Percentiles rank a stretch among this genome's conserved stretches.
Evolutionary conservation across 352 stramenopile species (phyloP).

Genomic region (Globisporangium polare): DNA sequence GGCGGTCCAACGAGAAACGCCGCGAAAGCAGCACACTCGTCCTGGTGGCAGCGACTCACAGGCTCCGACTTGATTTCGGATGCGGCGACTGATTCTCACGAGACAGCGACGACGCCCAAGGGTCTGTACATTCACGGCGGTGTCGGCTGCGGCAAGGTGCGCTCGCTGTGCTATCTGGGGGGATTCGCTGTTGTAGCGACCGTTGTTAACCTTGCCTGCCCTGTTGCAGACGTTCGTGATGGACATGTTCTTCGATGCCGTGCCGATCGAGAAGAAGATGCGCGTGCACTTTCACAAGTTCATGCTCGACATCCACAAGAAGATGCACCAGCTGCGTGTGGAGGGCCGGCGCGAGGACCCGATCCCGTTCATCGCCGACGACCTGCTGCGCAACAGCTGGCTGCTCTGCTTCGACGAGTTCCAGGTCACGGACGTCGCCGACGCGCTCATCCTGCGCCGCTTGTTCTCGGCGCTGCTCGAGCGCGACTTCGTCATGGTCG

Average conservation of each 20-base stretch:
- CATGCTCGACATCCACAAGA: constrained; percentile 95
- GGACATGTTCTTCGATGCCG: constrained; percentile 93
- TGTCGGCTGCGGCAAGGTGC: constrained; percentile 92
- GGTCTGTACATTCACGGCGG: constrained; percentile 96
- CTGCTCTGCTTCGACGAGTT: constrained; percentile 99
- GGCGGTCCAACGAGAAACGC: constrained; percentile 27
- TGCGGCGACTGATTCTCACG: too few species aligned
- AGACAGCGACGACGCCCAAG: constrained; percentile 75
- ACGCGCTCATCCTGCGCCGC: constrained; percentile 94
- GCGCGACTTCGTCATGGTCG: constrained; percentile 92
- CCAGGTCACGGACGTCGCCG: constrained; percentile 96
- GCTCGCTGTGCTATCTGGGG: not conserved
- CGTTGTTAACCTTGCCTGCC: not conserved
- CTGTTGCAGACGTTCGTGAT: constrained; percentile 91
- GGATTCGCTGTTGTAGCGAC: not conserved
- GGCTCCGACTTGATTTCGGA: constrained; percentile 13
- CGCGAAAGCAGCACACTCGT: not conserved
- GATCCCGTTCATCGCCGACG: constrained; percentile 80
- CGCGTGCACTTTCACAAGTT: constrained; percentile 98
- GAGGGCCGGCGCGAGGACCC: constrained; percentile 73
- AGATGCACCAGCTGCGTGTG: constrained; percentile 93
- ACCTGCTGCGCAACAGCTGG: constrained; percentile 84
- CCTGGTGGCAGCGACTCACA: constrained; percentile 64
- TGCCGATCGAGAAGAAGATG: constrained; percentile 74
- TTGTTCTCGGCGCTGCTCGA: constrained; percentile 92